phyloP scores from a whole-genome alignment of 106 monocot species.

The Phalaenopsis aphrodite region DNA sequence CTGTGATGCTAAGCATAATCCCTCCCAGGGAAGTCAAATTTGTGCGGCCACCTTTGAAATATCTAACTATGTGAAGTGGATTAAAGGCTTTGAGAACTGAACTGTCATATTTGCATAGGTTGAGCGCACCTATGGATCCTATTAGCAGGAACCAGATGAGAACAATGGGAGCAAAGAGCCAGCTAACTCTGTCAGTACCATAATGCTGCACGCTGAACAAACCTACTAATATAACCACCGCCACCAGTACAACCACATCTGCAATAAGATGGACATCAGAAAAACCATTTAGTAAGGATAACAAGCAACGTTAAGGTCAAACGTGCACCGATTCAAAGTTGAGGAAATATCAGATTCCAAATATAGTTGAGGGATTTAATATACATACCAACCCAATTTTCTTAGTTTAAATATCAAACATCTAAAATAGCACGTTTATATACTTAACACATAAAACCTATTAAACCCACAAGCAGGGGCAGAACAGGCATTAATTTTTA shows the following conservation, averaged over 20 bases:
- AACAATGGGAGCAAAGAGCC: conserved; percentile 68
- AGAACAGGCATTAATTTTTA: no score
- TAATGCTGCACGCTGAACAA: conserved; percentile 60
- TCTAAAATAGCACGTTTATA: no score
- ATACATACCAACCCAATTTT: no score
- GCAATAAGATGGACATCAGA: neutral
- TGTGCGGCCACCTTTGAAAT: conserved; percentile 29
- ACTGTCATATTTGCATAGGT: conserved; percentile 49
- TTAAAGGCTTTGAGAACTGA: conserved; percentile 48
- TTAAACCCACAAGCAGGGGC: no score
- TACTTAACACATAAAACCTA: no score
- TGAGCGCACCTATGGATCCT: conserved; percentile 43
- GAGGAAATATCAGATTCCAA: no score
- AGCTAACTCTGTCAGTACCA: conserved; percentile 62
- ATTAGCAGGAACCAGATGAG: conserved; percentile 60
- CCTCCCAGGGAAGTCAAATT: conserved; percentile 59
- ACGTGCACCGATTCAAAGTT: no score
- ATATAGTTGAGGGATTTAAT: no score
- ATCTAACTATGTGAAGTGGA: conserved; percentile 39
- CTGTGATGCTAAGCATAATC: conserved; percentile 64
- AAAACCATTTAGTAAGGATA: neutral
- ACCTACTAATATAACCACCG: conserved; percentile 44
- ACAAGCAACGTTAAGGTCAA: no score
- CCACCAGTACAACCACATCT: conserved; percentile 52
- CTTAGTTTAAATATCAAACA: no score